Conservation (phyloP, 208 protist genomes). For the Herpetomonas samuelpessoai region DNA sequence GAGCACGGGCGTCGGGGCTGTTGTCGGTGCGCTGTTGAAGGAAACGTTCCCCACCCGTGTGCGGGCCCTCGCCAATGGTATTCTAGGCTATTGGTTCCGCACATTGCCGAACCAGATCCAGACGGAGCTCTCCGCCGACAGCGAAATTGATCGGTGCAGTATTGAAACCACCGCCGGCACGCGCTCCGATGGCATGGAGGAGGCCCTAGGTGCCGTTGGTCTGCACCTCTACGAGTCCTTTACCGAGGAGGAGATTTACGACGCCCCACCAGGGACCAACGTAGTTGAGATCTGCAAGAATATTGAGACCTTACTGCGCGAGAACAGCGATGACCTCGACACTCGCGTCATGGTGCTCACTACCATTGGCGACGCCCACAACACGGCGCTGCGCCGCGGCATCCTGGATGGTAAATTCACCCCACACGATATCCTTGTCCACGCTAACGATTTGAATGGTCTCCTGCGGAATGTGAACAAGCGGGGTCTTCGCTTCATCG, state of each 20-base stretch:
- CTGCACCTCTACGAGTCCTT: slow-evolving; percentile 58
- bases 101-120: slow-evolving; percentile 38
- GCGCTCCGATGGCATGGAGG: slow-evolving; percentile 17
- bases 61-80: slow-evolving; percentile 46
- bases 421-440: slow-evolving; percentile 39
- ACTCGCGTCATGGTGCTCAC: slow-evolving; percentile 34
- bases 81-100: slow-evolving; percentile 75
- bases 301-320: slow-evolving; percentile 34
- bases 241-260: slow-evolving; percentile 68
- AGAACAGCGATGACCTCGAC: slow-evolving; percentile 23
- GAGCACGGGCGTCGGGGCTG: slow-evolving; percentile 44
- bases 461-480: slow-evolving; percentile 28
- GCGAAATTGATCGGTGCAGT: slow-evolving; percentile 46
- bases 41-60: slow-evolving; percentile 33
- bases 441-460: slow-evolving; percentile 26
- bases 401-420: slow-evolving; percentile 46
- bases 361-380: slow-evolving; percentile 23
- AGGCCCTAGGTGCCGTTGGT: slow-evolving; percentile 46
- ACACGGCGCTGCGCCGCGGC: slow-evolving; percentile 39
- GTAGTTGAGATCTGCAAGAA: slow-evolving; percentile 25
- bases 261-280: slow-evolving; percentile 27
- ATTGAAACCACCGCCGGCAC: slow-evolving; percentile 35
- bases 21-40: slow-evolving; percentile 52
- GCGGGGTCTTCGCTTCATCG: slow-evolving; percentile 15
- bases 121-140: slow-evolving; percentile 31